Evolutionary conservation across 108 stramenopile genomes (phyloP).

Genomic region (Cylindrotheca fusiformis): DNA sequence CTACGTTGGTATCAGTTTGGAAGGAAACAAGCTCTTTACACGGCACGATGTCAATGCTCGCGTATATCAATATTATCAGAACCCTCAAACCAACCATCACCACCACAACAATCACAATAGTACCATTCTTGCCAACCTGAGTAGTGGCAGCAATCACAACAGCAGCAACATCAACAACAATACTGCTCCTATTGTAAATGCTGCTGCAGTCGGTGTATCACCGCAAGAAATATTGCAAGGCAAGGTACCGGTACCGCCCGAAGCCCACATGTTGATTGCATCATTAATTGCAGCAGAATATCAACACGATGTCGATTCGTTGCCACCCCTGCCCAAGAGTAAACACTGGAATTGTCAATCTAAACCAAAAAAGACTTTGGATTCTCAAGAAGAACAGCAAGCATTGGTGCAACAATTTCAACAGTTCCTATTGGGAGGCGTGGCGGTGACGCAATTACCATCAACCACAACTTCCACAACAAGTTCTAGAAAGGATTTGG

Average conservation of each 20-base stretch:
- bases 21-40: conserved; percentile 77
- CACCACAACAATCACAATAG: too few species aligned
- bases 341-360: conserved; percentile 40
- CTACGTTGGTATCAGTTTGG: conserved; percentile 83
- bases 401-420: conserved; percentile 69
- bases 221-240: conserved; percentile 75
- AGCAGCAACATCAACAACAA: too few species aligned
- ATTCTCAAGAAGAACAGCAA: background rate
- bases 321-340: conserved; percentile 49
- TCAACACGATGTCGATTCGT: conserved; percentile 62
- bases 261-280: conserved; percentile 80
- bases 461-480: background rate
- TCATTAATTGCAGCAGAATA: conserved; percentile 74
- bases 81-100: too few species aligned
- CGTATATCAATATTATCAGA: conserved; percentile 65
- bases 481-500: conserved; percentile 56
- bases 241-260: conserved; percentile 66
- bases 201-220: conserved; percentile 40
- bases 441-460: conserved; percentile 58
- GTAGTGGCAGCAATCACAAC: too few species aligned
- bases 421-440: conserved; percentile 79
- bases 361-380: conserved; percentile 1
- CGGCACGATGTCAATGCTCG: conserved; percentile 77
- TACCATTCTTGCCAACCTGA: too few species aligned
- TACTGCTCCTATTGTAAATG: background rate